phyloP scores from a whole-genome alignment of 2,329 filamentous ascomycete genomes.

The Emmonsiellopsis sp. region DNA sequence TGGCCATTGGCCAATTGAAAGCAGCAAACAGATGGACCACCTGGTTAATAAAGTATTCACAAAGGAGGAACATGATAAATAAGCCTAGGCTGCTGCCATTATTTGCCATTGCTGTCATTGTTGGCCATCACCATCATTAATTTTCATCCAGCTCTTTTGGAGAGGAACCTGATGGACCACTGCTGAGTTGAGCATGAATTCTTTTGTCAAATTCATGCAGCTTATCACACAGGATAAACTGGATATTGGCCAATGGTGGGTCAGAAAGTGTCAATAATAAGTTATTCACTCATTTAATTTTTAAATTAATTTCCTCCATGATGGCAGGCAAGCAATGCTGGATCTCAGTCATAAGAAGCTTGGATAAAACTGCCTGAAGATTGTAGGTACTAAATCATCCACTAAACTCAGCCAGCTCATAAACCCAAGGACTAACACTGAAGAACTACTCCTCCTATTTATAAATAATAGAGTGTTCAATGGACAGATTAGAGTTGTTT shows the following conservation, averaged over 20 bases:
- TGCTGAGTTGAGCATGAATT: slow-evolving; percentile 47
- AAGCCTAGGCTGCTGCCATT: too few species aligned
- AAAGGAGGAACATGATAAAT: too few species aligned
- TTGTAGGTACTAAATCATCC: slow-evolving; percentile 44
- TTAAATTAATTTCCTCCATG: slow-evolving; percentile 30
- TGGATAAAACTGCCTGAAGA: slow-evolving; percentile 42
- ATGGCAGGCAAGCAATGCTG: slow-evolving; percentile 26
- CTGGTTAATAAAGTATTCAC: too few species aligned
- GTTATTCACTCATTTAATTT: slow-evolving; percentile 43
- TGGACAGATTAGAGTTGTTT: slow-evolving; percentile 34
- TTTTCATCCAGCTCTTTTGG: slow-evolving; percentile 33
- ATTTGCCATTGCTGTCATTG: too few species aligned
- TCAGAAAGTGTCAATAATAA: slow-evolving; percentile 56
- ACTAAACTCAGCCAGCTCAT: slow-evolving; percentile 28
- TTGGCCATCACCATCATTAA: too few species aligned
- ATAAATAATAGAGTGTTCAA: slow-evolving; percentile 42
- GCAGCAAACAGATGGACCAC: too few species aligned
- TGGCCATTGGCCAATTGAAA: too few species aligned
- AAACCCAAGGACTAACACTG: too few species aligned
- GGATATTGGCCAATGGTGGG: slow-evolving; percentile 54
- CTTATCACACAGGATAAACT: slow-evolving; percentile 54
- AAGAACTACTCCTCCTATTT: slow-evolving; percentile 46
- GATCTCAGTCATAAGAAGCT: slow-evolving; percentile 41
- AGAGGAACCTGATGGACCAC: slow-evolving; percentile 39
- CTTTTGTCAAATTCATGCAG: slow-evolving; percentile 49